Conservation (phyloP, 1,284 basidiomycete species). For the Meira nashicola region DNA sequence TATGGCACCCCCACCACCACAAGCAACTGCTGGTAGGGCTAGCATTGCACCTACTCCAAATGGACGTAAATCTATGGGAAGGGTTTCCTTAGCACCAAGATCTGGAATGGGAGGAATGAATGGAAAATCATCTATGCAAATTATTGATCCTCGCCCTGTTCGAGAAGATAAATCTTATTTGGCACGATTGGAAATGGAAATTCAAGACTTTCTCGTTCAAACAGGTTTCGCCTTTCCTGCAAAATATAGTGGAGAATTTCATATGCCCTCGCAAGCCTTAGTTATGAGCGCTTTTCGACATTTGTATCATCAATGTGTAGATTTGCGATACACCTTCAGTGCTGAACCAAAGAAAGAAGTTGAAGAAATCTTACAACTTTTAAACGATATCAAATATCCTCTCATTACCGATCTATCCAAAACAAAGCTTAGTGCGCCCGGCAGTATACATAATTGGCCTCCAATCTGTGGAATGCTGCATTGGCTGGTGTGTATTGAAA, state of each 20-base stretch:
- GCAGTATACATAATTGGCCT: conserved; percentile 50
- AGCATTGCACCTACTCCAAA: conserved; percentile 31
- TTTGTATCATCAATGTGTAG: conserved; percentile 43
- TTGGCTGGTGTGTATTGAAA: conserved; percentile 45
- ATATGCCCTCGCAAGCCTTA: conserved; percentile 48
- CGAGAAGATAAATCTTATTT: conserved; percentile 36
- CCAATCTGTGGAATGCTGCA: conserved; percentile 49
- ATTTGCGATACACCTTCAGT: conserved; percentile 39
- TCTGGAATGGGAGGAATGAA: conserved; percentile 24
- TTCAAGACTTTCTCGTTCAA: conserved; percentile 37
- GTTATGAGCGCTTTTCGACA: conserved; percentile 49
- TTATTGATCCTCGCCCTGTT: conserved; percentile 22
- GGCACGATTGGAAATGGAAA: conserved; percentile 38
- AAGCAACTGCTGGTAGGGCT: background rate
- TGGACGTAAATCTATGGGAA: conserved; percentile 12
- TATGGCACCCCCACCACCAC: conserved; percentile 5
- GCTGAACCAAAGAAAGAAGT: conserved; percentile 46
- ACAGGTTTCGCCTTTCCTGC: conserved; percentile 45
- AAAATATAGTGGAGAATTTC: conserved; percentile 35
- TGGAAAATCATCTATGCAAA: conserved; percentile 13
- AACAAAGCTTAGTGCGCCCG: conserved; percentile 48
- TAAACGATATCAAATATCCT: conserved; percentile 50
- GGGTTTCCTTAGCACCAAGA: conserved; percentile 31
- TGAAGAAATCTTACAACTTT: conserved; percentile 44
- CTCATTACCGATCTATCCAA: conserved; percentile 49